Base-by-base conservation (phyloP, 2,329 filamentous ascomycete genomes). In the Elsinoe batatas region DNA sequence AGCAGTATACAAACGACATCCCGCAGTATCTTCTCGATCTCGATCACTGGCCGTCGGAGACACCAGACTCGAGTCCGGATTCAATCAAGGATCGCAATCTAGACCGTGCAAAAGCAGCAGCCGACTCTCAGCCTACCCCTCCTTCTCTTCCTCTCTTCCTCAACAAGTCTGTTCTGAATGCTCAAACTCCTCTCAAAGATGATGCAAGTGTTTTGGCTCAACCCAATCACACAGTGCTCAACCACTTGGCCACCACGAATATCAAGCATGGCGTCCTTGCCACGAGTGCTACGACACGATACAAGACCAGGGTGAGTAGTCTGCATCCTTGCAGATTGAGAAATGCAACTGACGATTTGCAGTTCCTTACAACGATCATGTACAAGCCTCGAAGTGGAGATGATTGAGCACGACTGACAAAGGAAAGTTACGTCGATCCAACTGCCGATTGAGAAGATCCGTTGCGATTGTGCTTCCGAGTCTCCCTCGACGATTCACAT, bases 291-390 rank as follows among this genome's bases (percentile, higher is more conserved):
- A 98, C 93, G 4, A 98, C 93, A n/a, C 81, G 93, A 69, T 98
- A 97, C 71, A 94, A 90, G 74, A 85, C 88, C 72, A 98, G 98
- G 82, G 88, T 88, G 66, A 22, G 57, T 22, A 11, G 11, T 26
- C 15, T 54, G 13, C 18, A 38, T 32, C 20, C 33, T 18, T 33
- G 6, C 4, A 26, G 5, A 17, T 12, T 11, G 10, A 30, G 20
- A 18, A 15, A 15, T 32, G 18, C 11, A 17, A 42, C 4, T 35
- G 49, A 56, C 59, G 65, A 55, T 64, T 53, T 11, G 35, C 64
- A 96, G 91, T 97, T 97, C 72, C 87, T 97, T 35, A 97, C 91
- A 3, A 96, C 91, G 2, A 95, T 97, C 68, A 85, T 97, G 76
- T 97, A 97, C 74, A 97, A 96, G 76, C 90, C 89, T 15, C 89